phyloP scores from a whole-genome alignment of 2,329 filamentous ascomycete species.

The Dendrostoma leiphaemia region DNA sequence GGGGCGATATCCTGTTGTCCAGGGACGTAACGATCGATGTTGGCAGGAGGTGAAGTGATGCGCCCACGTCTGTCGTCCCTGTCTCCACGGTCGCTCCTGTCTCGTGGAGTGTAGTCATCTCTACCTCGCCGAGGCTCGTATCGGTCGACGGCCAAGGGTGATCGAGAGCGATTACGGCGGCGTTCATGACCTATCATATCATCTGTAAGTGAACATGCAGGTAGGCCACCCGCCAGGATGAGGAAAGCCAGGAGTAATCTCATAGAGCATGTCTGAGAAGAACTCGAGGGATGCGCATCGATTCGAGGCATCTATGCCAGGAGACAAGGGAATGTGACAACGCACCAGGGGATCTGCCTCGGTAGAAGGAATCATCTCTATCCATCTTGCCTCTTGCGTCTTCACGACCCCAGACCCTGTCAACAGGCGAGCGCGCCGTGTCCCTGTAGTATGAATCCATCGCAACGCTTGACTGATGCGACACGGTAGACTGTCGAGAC shows the following conservation, averaged over 20 bases:
- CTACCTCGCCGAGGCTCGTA: slow-evolving; percentile 72
- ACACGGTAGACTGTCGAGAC: slow-evolving; percentile 4
- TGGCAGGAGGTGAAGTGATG: slow-evolving; percentile 61
- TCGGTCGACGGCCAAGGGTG: slow-evolving; percentile 68
- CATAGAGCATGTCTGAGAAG: neutral
- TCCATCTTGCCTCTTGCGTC: slow-evolving; percentile 52
- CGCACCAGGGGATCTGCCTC: slow-evolving; percentile 70
- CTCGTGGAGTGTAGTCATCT: slow-evolving; percentile 33
- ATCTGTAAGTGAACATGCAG: slow-evolving; percentile 24
- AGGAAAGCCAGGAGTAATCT: neutral
- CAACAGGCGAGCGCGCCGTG: slow-evolving; percentile 50
- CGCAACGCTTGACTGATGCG: slow-evolving; percentile 16
- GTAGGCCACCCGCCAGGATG: neutral
- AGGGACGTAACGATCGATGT: slow-evolving; percentile 83
- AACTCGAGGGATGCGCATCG: neutral
- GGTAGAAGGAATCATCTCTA: slow-evolving; percentile 59
- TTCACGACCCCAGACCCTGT: slow-evolving; percentile 54
- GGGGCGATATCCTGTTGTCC: slow-evolving; percentile 57
- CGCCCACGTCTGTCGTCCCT: slow-evolving; percentile 60
- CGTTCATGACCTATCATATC: slow-evolving; percentile 52
- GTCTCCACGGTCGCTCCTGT: slow-evolving; percentile 29
- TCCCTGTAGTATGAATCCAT: slow-evolving; percentile 62
- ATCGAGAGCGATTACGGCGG: slow-evolving; percentile 66
- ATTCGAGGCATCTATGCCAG: neutral
- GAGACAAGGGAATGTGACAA: slow-evolving; percentile 23